Conservation (phyloP, 2,329 filamentous ascomycete species). For the Arthroderma sp. region DNA sequence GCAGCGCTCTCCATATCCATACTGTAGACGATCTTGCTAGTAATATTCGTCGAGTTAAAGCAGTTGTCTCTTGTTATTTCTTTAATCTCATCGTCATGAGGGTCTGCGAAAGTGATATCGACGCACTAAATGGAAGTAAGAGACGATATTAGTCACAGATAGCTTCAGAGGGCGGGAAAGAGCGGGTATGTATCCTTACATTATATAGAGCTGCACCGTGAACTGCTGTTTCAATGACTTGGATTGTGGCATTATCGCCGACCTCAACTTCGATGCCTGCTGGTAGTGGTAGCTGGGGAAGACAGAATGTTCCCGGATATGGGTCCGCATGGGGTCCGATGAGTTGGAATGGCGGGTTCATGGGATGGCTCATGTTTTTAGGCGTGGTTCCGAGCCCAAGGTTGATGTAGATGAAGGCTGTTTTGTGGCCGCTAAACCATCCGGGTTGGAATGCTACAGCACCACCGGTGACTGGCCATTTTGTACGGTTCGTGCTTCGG, state of each 20-base stretch:
- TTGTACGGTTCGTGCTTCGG: slow-evolving; percentile 68
- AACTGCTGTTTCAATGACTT: slow-evolving; percentile 68
- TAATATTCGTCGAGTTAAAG: slow-evolving; percentile 69
- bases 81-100: slow-evolving; percentile 48
- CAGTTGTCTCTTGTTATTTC: slow-evolving; percentile 73
- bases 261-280: slow-evolving; percentile 54
- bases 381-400: slow-evolving; percentile 73
- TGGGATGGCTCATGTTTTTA: slow-evolving; percentile 72
- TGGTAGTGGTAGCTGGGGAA: slow-evolving; percentile 80
- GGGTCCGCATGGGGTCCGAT: slow-evolving; percentile 65
- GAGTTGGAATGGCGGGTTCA: slow-evolving; percentile 71
- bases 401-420: slow-evolving; percentile 80
- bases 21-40: slow-evolving; percentile 15
- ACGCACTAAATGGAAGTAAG: slow-evolving; percentile 55
- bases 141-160: no score
- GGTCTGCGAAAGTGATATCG: slow-evolving; percentile 81
- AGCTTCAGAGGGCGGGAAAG: neutral
- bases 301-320: slow-evolving; percentile 79
- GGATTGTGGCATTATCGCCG: slow-evolving; percentile 85
- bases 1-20: slow-evolving; percentile 10
- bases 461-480: slow-evolving; percentile 79
- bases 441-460: slow-evolving; percentile 85
- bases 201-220: slow-evolving; percentile 76
- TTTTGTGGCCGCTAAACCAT: slow-evolving; percentile 83
- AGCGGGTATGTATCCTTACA: slow-evolving; percentile 37